Percentiles rank a stretch among this genome's conserved stretches.
phyloP scores from a whole-genome alignment of 2,329 filamentous ascomycete species.

The Diplocarpon rosae region DNA sequence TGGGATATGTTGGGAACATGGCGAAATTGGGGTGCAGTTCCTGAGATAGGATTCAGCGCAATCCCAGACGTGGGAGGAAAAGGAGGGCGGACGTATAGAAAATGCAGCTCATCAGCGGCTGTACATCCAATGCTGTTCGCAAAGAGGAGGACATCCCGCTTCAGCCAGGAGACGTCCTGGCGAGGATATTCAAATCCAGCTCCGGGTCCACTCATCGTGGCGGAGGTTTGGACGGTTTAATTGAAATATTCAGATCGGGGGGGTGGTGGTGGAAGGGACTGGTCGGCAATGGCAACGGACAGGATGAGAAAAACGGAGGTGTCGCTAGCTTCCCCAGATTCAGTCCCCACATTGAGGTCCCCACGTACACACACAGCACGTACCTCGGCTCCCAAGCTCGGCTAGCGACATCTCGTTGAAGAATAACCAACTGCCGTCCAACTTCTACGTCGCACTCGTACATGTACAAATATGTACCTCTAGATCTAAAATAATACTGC shows the following conservation, averaged over 20 bases:
- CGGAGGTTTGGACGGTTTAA: not conserved
- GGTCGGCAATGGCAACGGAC: not conserved
- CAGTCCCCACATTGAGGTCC: constrained; percentile 7
- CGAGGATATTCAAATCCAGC: constrained; percentile 72
- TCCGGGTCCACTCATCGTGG: constrained; percentile 31
- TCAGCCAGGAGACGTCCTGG: constrained; percentile 69
- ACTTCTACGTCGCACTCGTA: no score
- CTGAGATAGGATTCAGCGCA: constrained; percentile 33
- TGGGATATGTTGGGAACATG: constrained; percentile 62
- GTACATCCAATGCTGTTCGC: constrained; percentile 80
- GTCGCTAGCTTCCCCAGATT: constrained; percentile 11
- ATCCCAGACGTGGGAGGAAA: constrained; percentile 1
- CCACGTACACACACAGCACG: no score
- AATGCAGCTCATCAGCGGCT: constrained; percentile 69
- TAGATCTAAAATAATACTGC: no score
- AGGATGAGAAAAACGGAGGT: no score
- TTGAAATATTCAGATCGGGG: no score
- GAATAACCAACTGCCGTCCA: no score
- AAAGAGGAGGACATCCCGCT: constrained; percentile 82
- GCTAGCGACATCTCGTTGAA: not conserved
- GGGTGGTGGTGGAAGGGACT: no score
- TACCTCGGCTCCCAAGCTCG: constrained; percentile 5
- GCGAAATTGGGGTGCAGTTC: constrained; percentile 80
- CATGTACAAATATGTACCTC: no score
- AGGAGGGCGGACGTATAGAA: constrained; percentile 60